Evolutionary conservation across 73 alveolate species (phyloP), one percentile per base, ranked within the genome.

Genomic region (Paramecium primaurelia): DNA sequence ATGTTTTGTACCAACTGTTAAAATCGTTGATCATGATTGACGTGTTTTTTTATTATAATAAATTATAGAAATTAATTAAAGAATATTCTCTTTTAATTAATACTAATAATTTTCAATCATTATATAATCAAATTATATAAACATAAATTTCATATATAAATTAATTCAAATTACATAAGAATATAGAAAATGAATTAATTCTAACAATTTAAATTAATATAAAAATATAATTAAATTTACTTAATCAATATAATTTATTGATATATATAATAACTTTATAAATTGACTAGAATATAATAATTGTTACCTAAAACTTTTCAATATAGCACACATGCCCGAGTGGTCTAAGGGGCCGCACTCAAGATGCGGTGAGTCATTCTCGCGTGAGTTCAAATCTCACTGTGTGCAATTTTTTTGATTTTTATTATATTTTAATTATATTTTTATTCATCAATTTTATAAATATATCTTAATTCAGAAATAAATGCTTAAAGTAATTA

Each of bases 331-430:
- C 73, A 80, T 80, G 91, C 91, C 91, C 91, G 91, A 80, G 91
- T 80, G 91, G 91, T 80, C 91, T 80, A 80, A 80, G 91, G 91
- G 91, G 91, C 91, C 91, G 91, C 91, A 80, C 91, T 80, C 91
- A 80, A 80, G 91, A 80, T 80, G 91, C 91, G 91, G 91, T 80
- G 91, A 80, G 91, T 80, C 58, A 80, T 80, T 45, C 91, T 80
- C 91, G 91, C 91, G 91, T 45, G 91, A 80, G 91, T 80, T 80
- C 91, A 80, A 80, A 80, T 80, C 91, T 80, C 91, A 37, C 88
- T 75, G 88, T 75, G 88, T 75, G 88, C 88, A 75, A 3, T 75
- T 75, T 75, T 75, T 75, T 75, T 16, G 4, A 3, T 75, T 34
- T 73, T 36, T 44, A 16, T 59, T 25, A 6, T 38, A 38, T 6